phyloP scores from a whole-genome alignment of 2,329 filamentous ascomycete genomes.

The Mycosphaerelloides madeirae region DNA sequence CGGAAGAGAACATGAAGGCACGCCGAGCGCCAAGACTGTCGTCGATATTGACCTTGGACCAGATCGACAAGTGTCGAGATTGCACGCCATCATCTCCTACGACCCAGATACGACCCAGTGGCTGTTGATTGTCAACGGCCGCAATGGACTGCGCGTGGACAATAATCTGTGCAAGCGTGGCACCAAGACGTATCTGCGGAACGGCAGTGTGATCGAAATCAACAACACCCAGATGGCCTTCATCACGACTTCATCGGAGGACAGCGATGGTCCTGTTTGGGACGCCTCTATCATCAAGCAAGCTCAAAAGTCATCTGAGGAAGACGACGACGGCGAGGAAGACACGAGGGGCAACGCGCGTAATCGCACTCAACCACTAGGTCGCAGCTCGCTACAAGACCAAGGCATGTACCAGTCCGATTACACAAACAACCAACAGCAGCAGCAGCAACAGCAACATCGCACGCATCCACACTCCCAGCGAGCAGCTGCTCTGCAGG shows the following conservation, averaged over 20 bases:
- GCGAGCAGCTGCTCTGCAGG: constrained; percentile 23
- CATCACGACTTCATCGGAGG: constrained; percentile 71
- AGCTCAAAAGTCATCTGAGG: constrained; percentile 39
- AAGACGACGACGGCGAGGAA: constrained; percentile 38
- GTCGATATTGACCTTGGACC: constrained; percentile 78
- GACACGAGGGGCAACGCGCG: constrained; percentile 17
- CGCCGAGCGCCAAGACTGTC: constrained; percentile 37
- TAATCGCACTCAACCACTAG: constrained; percentile 3
- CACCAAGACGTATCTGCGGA: constrained; percentile 62
- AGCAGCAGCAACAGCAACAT: constrained; percentile 19
- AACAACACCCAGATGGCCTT: constrained; percentile 98
- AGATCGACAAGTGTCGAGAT: constrained; percentile 46
- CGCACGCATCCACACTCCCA: constrained; percentile 36
- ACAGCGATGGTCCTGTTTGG: constrained; percentile 67
- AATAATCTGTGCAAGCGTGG: constrained; percentile 65
- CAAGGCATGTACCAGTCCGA: constrained; percentile 22
- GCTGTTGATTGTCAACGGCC: constrained; percentile 81
- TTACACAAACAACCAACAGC: constrained; percentile 22
- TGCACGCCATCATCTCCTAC: constrained; percentile 48
- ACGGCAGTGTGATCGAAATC: constrained; percentile 88
- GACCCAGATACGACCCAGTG: constrained; percentile 54
- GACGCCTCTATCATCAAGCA: constrained; percentile 36
- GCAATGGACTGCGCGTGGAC: constrained; percentile 86
- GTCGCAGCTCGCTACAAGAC: constrained; percentile 19
- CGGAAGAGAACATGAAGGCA: constrained; percentile 17